These are phyloP conservation scores for Tremellales sp. DNA, from an alignment of 1,284 basidiomycete genomes.

Conservation along the genomic window DNA sequence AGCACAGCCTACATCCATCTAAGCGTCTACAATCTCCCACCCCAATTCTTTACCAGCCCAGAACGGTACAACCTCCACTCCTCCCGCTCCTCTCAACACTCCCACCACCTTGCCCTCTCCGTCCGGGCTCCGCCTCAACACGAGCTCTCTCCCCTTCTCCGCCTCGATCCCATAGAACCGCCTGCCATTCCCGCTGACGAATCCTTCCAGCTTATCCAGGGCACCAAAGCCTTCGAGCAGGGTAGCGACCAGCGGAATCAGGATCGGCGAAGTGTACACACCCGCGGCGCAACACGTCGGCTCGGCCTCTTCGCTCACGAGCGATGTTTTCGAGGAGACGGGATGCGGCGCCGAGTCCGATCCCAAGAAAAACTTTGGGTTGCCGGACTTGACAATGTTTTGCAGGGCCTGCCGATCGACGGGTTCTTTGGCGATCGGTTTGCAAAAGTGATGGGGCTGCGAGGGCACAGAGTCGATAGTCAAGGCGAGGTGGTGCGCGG, in stretches of 20 bases:
- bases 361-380: constrained; percentile 95
- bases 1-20: too few species aligned
- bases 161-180: constrained; percentile 64
- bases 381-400: constrained; percentile 76
- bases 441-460: constrained; percentile 95
- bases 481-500: constrained; percentile 90
- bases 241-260: constrained; percentile 73
- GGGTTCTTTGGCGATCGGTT: constrained; percentile 96
- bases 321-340: constrained; percentile 68
- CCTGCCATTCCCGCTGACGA: constrained; percentile 72
- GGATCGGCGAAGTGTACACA: constrained; percentile 84
- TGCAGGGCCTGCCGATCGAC: constrained; percentile 83
- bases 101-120: constrained; percentile 52
- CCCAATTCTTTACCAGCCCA: constrained; percentile 79
- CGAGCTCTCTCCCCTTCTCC: constrained; percentile 43
- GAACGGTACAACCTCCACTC: constrained; percentile 75
- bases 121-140: constrained; percentile 46
- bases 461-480: constrained; percentile 98
- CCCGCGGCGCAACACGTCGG: constrained; percentile 82
- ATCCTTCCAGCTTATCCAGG: constrained; percentile 71
- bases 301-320: constrained; percentile 21
- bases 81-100: constrained; percentile 54
- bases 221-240: constrained; percentile 85
- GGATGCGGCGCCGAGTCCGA: constrained; percentile 97
- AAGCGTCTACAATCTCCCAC: constrained; percentile 66